These are phyloP conservation scores for Pseudoneurospora amorphoporcata DNA, from an alignment of 495 filamentous ascomycete species.

Conservation along the genomic window DNA sequence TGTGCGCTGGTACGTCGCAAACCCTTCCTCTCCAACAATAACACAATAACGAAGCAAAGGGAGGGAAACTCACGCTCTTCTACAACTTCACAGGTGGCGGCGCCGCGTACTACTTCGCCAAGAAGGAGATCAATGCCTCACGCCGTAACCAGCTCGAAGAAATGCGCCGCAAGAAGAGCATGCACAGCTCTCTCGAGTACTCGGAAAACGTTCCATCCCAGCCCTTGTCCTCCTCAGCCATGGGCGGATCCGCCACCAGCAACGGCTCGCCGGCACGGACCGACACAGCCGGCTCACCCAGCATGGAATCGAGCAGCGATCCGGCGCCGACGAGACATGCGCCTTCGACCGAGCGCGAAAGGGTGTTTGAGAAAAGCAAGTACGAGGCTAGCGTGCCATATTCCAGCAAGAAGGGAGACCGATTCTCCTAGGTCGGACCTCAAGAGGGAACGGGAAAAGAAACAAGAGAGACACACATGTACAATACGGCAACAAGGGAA, in stretches of 20 bases:
- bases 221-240: slow-evolving; percentile 27
- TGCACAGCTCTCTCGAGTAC: slow-evolving; percentile 50
- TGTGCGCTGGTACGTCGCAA: slow-evolving; percentile 58
- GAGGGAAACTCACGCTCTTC: slow-evolving; percentile 10
- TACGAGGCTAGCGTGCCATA: slow-evolving; percentile 69
- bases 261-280: slow-evolving; percentile 31
- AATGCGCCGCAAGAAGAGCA: slow-evolving; percentile 51
- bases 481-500: neutral
- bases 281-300: slow-evolving; percentile 64
- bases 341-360: slow-evolving; percentile 59
- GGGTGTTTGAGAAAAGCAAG: slow-evolving; percentile 72
- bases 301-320: slow-evolving; percentile 66
- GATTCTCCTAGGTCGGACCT: slow-evolving; percentile 44
- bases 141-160: slow-evolving; percentile 60
- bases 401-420: slow-evolving; percentile 67
- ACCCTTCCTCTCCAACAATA: neutral
- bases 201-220: slow-evolving; percentile 27
- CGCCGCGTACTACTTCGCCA: slow-evolving; percentile 88
- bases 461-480: neutral
- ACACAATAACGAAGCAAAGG: neutral
- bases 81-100: slow-evolving; percentile 54
- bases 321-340: slow-evolving; percentile 81
- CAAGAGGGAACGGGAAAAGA: neutral
- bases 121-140: slow-evolving; percentile 85
- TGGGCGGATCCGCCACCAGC: slow-evolving; percentile 22